Evolutionary conservation across 805 yeast species (phyloP).

Genomic region (Myxozyma lipomycoides): DNA sequence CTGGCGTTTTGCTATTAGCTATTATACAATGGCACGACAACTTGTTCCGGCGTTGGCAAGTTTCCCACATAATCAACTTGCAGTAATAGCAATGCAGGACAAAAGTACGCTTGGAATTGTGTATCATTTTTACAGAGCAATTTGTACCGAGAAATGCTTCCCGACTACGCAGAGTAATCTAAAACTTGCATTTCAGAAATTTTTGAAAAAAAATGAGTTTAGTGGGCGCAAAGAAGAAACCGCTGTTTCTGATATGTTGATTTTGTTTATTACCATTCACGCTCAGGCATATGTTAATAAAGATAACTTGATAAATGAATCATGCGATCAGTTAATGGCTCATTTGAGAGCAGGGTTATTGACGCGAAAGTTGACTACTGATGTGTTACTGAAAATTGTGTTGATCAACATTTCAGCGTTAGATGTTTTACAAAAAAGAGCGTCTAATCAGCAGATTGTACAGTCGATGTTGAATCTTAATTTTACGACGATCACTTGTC

Average conservation of each 20-base stretch:
- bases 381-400: conserved; percentile 11
- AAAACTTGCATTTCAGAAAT: conserved; percentile 20
- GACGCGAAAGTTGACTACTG: conserved; percentile 10
- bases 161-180: conserved; percentile 25
- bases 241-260: conserved; percentile 3
- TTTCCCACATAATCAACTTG: conserved; percentile 28
- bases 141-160: conserved; percentile 22
- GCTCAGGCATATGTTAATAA: conserved; percentile 4
- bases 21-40: conserved; percentile 26
- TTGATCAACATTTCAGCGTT: conserved; percentile 19
- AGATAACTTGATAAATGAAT: neutral
- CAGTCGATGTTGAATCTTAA: conserved; percentile 1
- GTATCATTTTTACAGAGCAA: conserved; percentile 27
- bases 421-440: neutral
- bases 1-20: conserved; percentile 23
- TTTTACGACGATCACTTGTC: neutral
- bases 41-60: conserved; percentile 22
- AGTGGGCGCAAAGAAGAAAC: conserved; percentile 10
- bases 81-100: conserved; percentile 20
- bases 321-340: neutral
- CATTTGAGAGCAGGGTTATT: conserved; percentile 3
- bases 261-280: conserved; percentile 16
- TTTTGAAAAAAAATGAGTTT: conserved; percentile 6
- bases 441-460: neutral
- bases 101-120: conserved; percentile 22